phyloP scores from a whole-genome alignment of 495 filamentous ascomycete genomes.

The Wilcoxina mikolae region DNA sequence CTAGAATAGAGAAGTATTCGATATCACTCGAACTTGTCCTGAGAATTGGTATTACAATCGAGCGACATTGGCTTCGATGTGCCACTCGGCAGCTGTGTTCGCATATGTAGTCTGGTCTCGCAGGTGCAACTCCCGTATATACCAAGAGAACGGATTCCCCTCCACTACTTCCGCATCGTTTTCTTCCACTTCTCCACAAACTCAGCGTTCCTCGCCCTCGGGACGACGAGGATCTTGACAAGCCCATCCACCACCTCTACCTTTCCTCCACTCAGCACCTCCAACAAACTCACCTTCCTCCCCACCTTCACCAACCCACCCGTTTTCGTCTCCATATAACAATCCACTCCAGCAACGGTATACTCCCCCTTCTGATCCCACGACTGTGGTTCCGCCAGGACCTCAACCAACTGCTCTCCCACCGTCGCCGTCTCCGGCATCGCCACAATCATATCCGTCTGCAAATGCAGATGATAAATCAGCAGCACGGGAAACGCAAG shows the following conservation, averaged over 20 bases:
- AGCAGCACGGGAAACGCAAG: slow-evolving; percentile 67
- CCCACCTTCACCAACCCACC: slow-evolving; percentile 81
- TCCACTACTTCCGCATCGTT: neutral
- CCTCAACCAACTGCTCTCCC: slow-evolving; percentile 58
- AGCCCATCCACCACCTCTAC: slow-evolving; percentile 78
- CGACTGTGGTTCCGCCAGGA: slow-evolving; percentile 57
- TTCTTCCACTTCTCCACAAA: slow-evolving; percentile 77
- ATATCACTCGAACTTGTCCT: too few species aligned
- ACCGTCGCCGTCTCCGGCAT: slow-evolving; percentile 60
- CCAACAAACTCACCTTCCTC: slow-evolving; percentile 62
- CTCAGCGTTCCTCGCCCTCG: slow-evolving; percentile 44
- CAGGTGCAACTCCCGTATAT: too few species aligned
- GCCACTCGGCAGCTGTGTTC: too few species aligned
- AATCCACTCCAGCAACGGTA: slow-evolving; percentile 51
- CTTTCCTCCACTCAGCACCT: slow-evolving; percentile 60
- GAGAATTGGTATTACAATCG: too few species aligned
- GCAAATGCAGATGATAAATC: slow-evolving; percentile 56
- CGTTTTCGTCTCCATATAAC: slow-evolving; percentile 66
- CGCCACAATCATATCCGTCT: slow-evolving; percentile 79
- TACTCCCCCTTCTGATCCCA: slow-evolving; percentile 70
- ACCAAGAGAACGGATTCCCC: too few species aligned
- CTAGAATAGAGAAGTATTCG: too few species aligned
- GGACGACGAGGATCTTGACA: slow-evolving; percentile 66
- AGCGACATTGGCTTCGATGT: too few species aligned
- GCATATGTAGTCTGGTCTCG: too few species aligned